Conservation (phyloP, 2,329 filamentous ascomycete genomes). For the Penicillium hordei region DNA sequence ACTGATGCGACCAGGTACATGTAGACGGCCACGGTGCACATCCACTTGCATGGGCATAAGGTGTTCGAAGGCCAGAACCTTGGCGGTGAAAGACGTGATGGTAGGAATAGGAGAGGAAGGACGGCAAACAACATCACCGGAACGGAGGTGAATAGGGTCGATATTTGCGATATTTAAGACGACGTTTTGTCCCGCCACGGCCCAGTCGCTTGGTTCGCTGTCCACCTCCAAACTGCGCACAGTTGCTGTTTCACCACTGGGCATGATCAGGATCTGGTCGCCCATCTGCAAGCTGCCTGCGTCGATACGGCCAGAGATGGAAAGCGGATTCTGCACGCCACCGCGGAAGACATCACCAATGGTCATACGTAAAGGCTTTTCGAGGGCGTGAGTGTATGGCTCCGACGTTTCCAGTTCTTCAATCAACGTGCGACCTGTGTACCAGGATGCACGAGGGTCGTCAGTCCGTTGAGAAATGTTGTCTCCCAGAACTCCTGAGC, state of each 20-base stretch:
- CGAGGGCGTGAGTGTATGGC: constrained; percentile 66
- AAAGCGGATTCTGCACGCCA: constrained; percentile 76
- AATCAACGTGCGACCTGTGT: constrained; percentile 73
- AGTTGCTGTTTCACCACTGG: constrained; percentile 74
- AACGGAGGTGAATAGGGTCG: constrained; percentile 75
- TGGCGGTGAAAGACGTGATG: constrained; percentile 72
- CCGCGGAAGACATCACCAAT: constrained; percentile 84
- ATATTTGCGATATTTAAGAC: constrained; percentile 82
- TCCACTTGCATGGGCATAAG: constrained; percentile 87
- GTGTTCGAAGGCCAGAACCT: constrained; percentile 85
- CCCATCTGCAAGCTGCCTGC: constrained; percentile 80
- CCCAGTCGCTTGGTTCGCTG: constrained; percentile 74
- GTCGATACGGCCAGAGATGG: constrained; percentile 82
- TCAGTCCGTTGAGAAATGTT: constrained; percentile 65
- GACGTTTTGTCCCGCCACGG: constrained; percentile 86
- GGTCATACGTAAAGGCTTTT: constrained; percentile 79
- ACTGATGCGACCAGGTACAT: constrained; percentile 72
- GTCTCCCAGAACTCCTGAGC: constrained; percentile 83
- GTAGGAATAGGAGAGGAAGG: constrained; percentile 66
- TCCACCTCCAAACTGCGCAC: constrained; percentile 81
- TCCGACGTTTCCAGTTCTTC: constrained; percentile 83
- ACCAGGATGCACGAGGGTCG: constrained; percentile 67
- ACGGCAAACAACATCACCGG: constrained; percentile 84
- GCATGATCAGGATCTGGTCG: constrained; percentile 75
- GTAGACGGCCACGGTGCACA: constrained; percentile 80